Conservation (phyloP, 2,329 filamentous ascomycete species). For the Ophiostoma montium region DNA sequence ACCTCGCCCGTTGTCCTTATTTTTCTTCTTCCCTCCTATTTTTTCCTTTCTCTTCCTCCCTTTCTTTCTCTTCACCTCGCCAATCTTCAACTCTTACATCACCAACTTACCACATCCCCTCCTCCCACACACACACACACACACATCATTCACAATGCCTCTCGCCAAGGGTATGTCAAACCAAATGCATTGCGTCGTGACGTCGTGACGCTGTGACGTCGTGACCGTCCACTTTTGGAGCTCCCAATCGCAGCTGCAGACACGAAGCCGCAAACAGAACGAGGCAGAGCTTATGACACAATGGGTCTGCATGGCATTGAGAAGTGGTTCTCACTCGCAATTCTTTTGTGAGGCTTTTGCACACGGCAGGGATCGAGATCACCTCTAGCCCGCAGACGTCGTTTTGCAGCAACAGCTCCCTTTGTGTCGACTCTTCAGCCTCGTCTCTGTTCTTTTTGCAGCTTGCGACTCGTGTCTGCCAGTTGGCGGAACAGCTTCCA, state of each 20-base stretch:
- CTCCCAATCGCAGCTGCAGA: no score
- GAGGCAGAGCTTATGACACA: no score
- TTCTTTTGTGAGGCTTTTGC: no score
- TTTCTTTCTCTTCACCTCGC: not conserved
- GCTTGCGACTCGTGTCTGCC: not conserved
- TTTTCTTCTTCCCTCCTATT: not conserved
- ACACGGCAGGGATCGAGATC: no score
- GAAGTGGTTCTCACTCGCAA: no score
- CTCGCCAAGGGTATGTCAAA: conserved; percentile 29
- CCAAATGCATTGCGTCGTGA: no score
- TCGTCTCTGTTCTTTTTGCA: no score
- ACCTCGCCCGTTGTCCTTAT: not conserved
- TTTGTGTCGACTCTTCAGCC: no score
- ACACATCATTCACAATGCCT: conserved; percentile 25
- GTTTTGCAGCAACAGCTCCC: no score
- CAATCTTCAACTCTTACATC: conserved; percentile 11
- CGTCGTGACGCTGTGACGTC: not conserved
- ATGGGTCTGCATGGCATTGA: no score
- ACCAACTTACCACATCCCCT: conserved; percentile 13
- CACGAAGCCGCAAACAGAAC: no score
- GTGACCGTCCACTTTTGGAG: not conserved
- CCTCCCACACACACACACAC: conserved; percentile 11
- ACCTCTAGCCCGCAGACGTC: no score
- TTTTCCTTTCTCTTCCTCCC: not conserved
- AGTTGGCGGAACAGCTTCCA: not conserved